These are phyloP conservation scores for Raphanus hybrid DNA, from an alignment of 441 rosid species.

Conservation along the genomic window DNA sequence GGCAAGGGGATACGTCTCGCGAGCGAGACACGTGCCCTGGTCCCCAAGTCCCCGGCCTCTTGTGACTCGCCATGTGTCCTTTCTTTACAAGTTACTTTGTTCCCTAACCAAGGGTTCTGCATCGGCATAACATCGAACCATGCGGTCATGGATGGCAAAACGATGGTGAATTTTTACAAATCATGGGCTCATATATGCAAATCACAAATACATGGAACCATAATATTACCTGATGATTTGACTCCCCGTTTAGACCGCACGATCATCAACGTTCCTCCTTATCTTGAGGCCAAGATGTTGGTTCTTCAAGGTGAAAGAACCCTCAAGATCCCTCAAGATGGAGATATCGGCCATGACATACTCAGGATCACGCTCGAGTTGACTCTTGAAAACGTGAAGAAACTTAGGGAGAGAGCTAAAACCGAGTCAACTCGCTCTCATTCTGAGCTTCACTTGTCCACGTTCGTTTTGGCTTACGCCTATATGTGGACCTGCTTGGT, in stretches of 20 bases:
- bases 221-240: not conserved
- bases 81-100: not conserved
- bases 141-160: conserved; percentile 2
- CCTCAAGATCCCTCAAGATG: not conserved
- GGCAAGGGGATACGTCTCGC: not conserved
- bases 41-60: not conserved
- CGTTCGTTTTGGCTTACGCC: conserved; percentile 6
- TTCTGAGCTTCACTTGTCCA: conserved; percentile 1
- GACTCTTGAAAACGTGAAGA: not conserved
- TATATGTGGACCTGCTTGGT: not conserved
- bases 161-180: not conserved
- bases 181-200: not conserved
- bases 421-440: not conserved
- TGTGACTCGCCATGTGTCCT: not conserved
- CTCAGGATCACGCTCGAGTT: not conserved
- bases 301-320: not conserved
- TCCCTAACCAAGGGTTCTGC: not conserved
- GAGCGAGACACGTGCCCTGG: not conserved
- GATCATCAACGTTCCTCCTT: not conserved
- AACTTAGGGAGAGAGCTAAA: not conserved
- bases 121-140: not conserved
- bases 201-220: not conserved
- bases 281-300: conserved; percentile 1
- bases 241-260: not conserved
- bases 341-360: not conserved